Percentiles rank a stretch among this genome's conserved stretches.
These are phyloP conservation scores for Ceratocystiopsis brevicomis DNA, from an alignment of 2,329 filamentous ascomycete genomes.

Conservation along the genomic window DNA sequence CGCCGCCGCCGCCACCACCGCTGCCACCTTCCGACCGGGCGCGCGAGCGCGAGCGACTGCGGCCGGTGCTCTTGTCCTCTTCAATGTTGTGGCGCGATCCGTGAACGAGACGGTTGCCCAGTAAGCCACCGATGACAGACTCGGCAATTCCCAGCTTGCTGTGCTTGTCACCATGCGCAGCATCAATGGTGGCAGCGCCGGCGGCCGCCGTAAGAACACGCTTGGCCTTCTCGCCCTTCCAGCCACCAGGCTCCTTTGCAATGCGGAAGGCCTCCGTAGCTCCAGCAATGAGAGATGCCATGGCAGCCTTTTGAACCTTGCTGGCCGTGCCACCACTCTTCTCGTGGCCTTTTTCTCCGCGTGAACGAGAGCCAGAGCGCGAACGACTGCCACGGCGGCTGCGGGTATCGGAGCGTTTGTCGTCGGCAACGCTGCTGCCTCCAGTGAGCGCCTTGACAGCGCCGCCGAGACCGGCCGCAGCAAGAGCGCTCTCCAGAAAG, in stretches of 20 bases:
- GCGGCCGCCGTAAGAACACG: conserved; percentile 75
- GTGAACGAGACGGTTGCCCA: conserved; percentile 71
- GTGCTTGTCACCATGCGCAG: conserved; percentile 51
- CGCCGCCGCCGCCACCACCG: conserved; percentile 23
- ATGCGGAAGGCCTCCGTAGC: conserved; percentile 84
- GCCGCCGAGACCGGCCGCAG: conserved; percentile 40
- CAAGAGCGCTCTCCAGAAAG: conserved; percentile 43
- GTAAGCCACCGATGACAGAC: conserved; percentile 72
- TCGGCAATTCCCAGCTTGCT: conserved; percentile 72
- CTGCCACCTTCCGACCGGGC: conserved; percentile 30
- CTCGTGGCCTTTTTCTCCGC: too few relatives aligned
- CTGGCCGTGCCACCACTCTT: conserved; percentile 27
- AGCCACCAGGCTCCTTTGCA: conserved; percentile 72
- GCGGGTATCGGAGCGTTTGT: conserved; percentile 21
- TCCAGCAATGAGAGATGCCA: conserved; percentile 75
- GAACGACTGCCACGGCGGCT: conserved; percentile 23
- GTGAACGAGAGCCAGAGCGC: neutral
- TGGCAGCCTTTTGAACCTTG: conserved; percentile 70
- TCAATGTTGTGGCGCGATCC: conserved; percentile 51
- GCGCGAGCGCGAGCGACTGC: conserved; percentile 51
- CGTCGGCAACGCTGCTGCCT: conserved; percentile 18
- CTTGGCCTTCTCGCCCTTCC: conserved; percentile 82
- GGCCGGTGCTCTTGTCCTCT: conserved; percentile 37
- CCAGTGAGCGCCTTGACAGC: conserved; percentile 41
- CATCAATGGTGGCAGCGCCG: conserved; percentile 72